Percentiles rank a stretch among this genome's conserved stretches.
phyloP scores from a whole-genome alignment of 306 rosid species.

The Erythrophleum fordii region DNA sequence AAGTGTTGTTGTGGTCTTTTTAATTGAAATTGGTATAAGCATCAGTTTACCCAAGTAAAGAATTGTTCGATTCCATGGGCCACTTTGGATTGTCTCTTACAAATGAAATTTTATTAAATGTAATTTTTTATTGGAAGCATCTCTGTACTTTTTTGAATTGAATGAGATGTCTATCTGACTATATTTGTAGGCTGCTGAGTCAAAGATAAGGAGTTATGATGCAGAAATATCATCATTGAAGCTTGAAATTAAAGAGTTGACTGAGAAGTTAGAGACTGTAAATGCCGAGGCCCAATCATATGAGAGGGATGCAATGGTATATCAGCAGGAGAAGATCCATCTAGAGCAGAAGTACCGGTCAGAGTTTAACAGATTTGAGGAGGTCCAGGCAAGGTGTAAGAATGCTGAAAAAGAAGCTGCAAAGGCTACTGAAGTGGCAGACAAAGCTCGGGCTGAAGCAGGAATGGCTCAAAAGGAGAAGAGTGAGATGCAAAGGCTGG shows the following conservation, averaged over 20 bases:
- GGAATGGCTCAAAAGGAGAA: constrained; percentile 68
- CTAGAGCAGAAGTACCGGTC: constrained; percentile 70
- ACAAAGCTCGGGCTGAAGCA: constrained; percentile 73
- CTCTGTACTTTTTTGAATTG: neutral
- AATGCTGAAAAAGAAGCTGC: constrained; percentile 70
- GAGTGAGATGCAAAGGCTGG: constrained; percentile 81
- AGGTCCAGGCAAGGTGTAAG: constrained; percentile 69
- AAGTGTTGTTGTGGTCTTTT: too few species aligned
- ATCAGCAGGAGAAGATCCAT: constrained; percentile 73
- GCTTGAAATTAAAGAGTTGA: constrained; percentile 61
- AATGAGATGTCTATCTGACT: constrained; percentile 19
- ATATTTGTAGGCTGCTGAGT: constrained; percentile 72
- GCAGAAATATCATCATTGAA: constrained; percentile 58
- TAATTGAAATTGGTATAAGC: too few species aligned
- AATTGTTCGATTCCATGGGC: neutral
- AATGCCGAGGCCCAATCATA: constrained; percentile 64
- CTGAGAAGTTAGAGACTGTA: constrained; percentile 59
- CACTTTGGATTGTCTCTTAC: neutral
- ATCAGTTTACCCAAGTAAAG: neutral
- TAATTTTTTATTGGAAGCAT: neutral
- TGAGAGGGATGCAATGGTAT: constrained; percentile 67
- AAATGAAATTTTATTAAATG: neutral
- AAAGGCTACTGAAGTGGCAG: constrained; percentile 74
- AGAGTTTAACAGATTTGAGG: constrained; percentile 67
- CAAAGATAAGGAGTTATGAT: constrained; percentile 69